A percentile compares a stretch with the other conserved stretches of the same genome.
phyloP scores from a whole-genome alignment of 768 basidiomycete species.

The Daedalea quercina region DNA sequence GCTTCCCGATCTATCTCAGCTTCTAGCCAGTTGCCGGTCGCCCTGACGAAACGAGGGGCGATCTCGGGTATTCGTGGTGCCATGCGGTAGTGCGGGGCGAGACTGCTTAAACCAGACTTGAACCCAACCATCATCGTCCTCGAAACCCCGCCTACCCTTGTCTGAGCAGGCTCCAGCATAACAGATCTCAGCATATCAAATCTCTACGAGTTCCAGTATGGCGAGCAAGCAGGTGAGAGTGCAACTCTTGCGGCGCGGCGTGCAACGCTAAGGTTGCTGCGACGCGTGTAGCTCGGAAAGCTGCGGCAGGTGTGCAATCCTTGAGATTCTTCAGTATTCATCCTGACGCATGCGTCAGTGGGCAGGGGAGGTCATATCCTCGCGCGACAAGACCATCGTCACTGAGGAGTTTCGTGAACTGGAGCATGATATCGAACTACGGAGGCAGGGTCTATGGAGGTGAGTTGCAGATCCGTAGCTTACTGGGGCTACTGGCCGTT shows the following conservation, averaged over 20 bases:
- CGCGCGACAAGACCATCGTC: conserved; percentile 72
- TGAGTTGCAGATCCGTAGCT: conserved; percentile 30
- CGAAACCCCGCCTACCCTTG: background rate
- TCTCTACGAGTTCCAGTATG: too few relatives aligned
- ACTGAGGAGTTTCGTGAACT: conserved; percentile 77
- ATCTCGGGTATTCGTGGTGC: background rate
- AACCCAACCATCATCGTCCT: background rate
- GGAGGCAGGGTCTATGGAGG: conserved; percentile 68
- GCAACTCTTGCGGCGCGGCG: background rate
- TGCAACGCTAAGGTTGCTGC: conserved; percentile 1
- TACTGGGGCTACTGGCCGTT: background rate
- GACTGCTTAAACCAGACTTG: background rate
- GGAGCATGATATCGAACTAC: conserved; percentile 78
- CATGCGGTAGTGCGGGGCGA: background rate
- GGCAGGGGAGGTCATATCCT: conserved; percentile 85
- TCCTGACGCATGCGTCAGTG: conserved; percentile 45
- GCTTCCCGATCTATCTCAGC: conserved; percentile 17
- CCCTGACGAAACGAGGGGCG: background rate
- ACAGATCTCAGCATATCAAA: too few relatives aligned
- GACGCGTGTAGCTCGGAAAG: conserved; percentile 60
- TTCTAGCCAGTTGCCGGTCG: conserved; percentile 4
- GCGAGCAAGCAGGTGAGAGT: conserved; percentile 56
- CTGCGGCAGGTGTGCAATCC: conserved; percentile 55
- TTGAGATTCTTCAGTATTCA: conserved; percentile 6
- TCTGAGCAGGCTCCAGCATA: background rate